Evolutionary conservation across 1,139 yeast genomes (phyloP).

Genomic region (Yamadazyma aaseri): DNA sequence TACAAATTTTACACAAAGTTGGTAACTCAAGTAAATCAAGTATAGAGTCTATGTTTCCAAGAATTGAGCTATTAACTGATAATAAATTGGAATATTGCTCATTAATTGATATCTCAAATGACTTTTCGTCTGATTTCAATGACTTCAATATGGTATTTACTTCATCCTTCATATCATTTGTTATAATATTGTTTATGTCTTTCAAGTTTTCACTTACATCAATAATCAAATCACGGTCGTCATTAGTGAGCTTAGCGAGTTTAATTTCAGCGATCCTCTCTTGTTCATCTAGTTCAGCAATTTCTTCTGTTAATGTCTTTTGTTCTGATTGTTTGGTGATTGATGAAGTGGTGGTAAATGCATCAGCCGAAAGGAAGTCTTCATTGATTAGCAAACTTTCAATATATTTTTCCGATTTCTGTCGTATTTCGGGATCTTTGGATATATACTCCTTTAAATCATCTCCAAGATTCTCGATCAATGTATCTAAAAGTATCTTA

Average conservation of each 20-base stretch:
- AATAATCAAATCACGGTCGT: slow-evolving; percentile 40
- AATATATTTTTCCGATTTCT: slow-evolving; percentile 20
- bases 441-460: slow-evolving; percentile 10
- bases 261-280: slow-evolving; percentile 30
- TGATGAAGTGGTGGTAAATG: slow-evolving; percentile 26
- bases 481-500: slow-evolving; percentile 22
- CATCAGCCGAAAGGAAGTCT: slow-evolving; percentile 42
- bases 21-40: slow-evolving; percentile 84
- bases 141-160: slow-evolving; percentile 20
- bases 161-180: slow-evolving; percentile 22
- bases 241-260: slow-evolving; percentile 34
- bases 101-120: slow-evolving; percentile 17
- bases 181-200: slow-evolving; percentile 22
- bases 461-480: slow-evolving; percentile 22
- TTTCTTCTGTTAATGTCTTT: slow-evolving; percentile 42
- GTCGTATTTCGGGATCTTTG: slow-evolving; percentile 14
- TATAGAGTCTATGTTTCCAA: slow-evolving; percentile 67
- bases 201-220: slow-evolving; percentile 36
- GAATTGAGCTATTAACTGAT: slow-evolving; percentile 33
- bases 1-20: slow-evolving; percentile 77
- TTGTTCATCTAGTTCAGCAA: slow-evolving; percentile 43
- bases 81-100: slow-evolving; percentile 25
- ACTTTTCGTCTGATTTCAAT: slow-evolving; percentile 12
- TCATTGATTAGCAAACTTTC: slow-evolving; percentile 37
- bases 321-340: slow-evolving; percentile 10